A percentile compares a stretch with the other conserved stretches of the same genome.
Evolutionary conservation across 495 filamentous ascomycete species (phyloP).

Genomic region (Penicillium samsonianum): DNA sequence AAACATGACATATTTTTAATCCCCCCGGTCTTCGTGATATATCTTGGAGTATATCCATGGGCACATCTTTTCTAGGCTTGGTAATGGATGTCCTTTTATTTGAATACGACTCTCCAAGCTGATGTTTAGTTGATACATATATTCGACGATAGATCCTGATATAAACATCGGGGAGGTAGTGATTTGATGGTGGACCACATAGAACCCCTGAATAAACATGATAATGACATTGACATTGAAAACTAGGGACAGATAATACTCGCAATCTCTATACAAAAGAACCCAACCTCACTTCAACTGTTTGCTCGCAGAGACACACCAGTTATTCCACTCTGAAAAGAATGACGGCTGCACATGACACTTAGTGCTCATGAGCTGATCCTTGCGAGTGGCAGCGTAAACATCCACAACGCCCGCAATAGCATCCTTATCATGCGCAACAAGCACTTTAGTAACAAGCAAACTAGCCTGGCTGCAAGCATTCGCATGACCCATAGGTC

Average conservation of each 20-base stretch:
- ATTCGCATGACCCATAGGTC: conserved; percentile 54
- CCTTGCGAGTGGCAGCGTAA: conserved; percentile 58
- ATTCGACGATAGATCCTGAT: background rate
- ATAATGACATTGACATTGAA: conserved; percentile 5
- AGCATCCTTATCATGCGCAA: conserved; percentile 49
- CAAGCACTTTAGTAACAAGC: conserved; percentile 61
- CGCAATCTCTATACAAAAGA: conserved; percentile 1
- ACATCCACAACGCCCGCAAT: conserved; percentile 54
- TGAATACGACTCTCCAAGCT: background rate
- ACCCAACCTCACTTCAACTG: conserved; percentile 33
- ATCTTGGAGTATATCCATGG: background rate
- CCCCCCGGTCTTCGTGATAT: background rate
- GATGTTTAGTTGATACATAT: background rate
- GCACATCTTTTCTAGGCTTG: too few relatives aligned
- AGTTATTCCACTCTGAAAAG: conserved; percentile 70
- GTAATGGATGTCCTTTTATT: background rate
- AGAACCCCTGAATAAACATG: background rate
- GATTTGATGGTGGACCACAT: background rate
- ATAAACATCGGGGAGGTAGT: background rate
- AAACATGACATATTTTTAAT: background rate
- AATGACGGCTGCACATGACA: conserved; percentile 60
- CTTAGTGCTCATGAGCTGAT: conserved; percentile 56
- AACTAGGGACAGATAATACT: conserved; percentile 1
- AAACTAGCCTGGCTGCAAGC: conserved; percentile 65
- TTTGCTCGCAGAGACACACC: conserved; percentile 56